These are phyloP conservation scores for Trifolium fragiferum DNA, from an alignment of 306 rosid species.

Conservation along the genomic window DNA sequence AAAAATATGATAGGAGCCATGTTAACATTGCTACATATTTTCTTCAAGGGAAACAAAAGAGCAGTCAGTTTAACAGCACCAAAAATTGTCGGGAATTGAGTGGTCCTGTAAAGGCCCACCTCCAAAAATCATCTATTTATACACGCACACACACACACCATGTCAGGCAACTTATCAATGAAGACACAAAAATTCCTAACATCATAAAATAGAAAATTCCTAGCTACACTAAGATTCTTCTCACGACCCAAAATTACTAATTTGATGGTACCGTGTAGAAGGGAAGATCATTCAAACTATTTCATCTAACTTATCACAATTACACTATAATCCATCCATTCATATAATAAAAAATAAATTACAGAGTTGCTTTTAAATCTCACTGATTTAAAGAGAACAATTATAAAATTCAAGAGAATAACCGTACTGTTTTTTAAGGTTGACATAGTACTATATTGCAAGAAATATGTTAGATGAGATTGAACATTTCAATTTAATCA, in stretches of 20 bases:
- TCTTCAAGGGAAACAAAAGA: background rate
- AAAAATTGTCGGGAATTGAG: background rate
- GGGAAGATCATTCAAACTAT: constrained; percentile 11
- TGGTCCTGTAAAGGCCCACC: background rate
- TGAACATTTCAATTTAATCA: no score
- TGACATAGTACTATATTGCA: background rate
- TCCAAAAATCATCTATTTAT: no score
- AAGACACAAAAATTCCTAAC: no score
- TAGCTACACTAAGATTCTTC: no score
- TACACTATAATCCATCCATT: background rate
- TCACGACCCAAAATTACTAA: no score
- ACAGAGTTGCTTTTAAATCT: background rate
- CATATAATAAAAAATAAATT: background rate
- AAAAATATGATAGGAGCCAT: background rate
- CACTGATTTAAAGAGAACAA: background rate
- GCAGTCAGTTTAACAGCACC: background rate
- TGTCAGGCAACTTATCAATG: no score
- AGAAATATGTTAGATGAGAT: no score
- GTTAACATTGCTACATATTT: background rate
- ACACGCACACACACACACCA: no score
- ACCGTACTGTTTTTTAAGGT: background rate
- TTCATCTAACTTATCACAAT: background rate
- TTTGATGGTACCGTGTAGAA: background rate
- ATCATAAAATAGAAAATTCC: no score
- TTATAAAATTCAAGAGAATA: background rate